Percentiles rank a stretch among this genome's conserved stretches.
Conservation (phyloP, 1,284 basidiomycete species). For the Ustanciosporium gigantosporum region DNA sequence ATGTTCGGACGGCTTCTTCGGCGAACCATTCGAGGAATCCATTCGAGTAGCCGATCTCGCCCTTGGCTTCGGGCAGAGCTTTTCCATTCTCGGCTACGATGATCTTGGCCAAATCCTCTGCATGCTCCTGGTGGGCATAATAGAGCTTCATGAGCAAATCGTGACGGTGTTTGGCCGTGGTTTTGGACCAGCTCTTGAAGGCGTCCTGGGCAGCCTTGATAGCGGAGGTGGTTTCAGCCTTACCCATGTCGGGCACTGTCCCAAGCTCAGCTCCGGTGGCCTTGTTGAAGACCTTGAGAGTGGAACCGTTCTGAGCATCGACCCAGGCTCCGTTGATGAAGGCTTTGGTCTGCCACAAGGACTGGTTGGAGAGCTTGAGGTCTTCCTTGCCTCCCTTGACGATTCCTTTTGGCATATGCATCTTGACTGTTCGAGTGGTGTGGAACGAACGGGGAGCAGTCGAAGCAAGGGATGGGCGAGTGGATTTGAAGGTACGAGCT, state of each 20-base stretch:
- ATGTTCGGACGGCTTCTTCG: slow-evolving; percentile 52
- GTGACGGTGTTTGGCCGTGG: slow-evolving; percentile 53
- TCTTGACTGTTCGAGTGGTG: slow-evolving; percentile 34
- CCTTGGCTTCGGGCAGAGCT: slow-evolving; percentile 53
- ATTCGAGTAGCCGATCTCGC: slow-evolving; percentile 57
- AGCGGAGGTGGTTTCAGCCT: slow-evolving; percentile 47
- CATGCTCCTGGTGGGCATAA: slow-evolving; percentile 43
- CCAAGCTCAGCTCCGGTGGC: slow-evolving; percentile 55
- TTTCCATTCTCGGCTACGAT: slow-evolving; percentile 60
- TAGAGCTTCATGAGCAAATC: slow-evolving; percentile 55
- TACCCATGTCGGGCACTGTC: slow-evolving; percentile 51
- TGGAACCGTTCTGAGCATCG: slow-evolving; percentile 37
- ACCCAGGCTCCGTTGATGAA: slow-evolving; percentile 57
- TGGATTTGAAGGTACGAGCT: neutral
- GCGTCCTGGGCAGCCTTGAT: slow-evolving; percentile 53
- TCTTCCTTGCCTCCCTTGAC: slow-evolving; percentile 54
- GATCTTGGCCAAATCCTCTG: slow-evolving; percentile 57
- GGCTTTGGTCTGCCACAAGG: slow-evolving; percentile 45
- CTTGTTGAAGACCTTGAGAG: slow-evolving; percentile 57
- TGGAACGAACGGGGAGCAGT: slow-evolving; percentile 4
- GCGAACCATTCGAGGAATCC: slow-evolving; percentile 59
- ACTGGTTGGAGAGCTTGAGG: slow-evolving; percentile 48
- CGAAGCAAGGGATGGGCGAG: neutral
- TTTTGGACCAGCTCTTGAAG: slow-evolving; percentile 51
- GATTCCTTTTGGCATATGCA: slow-evolving; percentile 57